Base-by-base conservation (phyloP, 1,284 basidiomycete species). In the Ganoderma lingzhi region DNA sequence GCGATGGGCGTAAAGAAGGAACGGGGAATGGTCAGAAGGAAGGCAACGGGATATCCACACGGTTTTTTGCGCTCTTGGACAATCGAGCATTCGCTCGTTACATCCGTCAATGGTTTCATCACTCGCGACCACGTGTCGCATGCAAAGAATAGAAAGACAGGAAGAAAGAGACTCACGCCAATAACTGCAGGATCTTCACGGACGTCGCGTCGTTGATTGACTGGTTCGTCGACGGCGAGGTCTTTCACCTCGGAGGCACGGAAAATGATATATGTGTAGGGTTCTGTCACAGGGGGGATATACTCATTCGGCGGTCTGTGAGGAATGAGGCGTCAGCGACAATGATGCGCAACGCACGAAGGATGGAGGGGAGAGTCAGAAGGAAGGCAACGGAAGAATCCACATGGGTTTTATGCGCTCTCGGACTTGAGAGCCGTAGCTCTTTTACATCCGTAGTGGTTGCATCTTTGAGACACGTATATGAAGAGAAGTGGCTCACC, bases 201-300 rank as follows among this genome's bases (percentile, higher is more conserved):
- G 19, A 93, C 88, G 74, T 85, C 92, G 64, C 88, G 84, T 56
- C 85, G 84, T 42, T 77, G 78, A 12, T 85, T 84, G 37, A 84
- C 75, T 2, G 87, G 86, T 71, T 93, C 90, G 74, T 94, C 93
- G 15, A 94, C 92, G 37, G 91, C 86, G 23, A 94, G 84, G 76
- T 94, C 92, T 75, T 94, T 94, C 71, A 94, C 93, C 79, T 94
- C 92, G 8, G 91, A 93, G 14, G 92, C 92, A 70, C 91, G 91
- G 82, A 94, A 94, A 71, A 94, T 92, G 81, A 94, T 93, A 79
- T 93, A 93, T 73, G 90, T 86, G 78, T 93, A 94, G 0, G 92
- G 92, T 70, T 93, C 90, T 79, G 88, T 87, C 53, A 90, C 90
- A 0, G 92, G 92, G 4, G 93, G 90, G 66, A 93, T 93, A 80